Evolutionary conservation across 208 protist genomes (phyloP).

Genomic region (Crithidia fasciculata): DNA sequence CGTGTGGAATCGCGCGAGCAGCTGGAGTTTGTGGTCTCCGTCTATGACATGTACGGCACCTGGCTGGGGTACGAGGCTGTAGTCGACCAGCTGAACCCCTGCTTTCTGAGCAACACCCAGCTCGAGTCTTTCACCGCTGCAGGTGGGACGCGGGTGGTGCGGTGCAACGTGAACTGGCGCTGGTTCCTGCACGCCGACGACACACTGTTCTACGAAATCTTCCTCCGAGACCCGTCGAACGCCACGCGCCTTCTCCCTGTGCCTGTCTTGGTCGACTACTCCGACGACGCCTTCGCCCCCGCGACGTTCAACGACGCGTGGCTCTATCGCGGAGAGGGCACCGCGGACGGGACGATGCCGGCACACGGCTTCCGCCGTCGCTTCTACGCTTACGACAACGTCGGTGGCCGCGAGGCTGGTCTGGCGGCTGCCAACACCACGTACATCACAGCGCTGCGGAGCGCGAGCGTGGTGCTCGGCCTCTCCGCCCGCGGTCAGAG

Average conservation of each 20-base stretch:
- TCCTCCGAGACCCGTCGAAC: constrained; percentile 63
- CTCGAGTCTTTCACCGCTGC: constrained; percentile 50
- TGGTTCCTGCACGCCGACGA: constrained; percentile 40
- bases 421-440: constrained; percentile 1
- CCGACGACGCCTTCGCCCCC: constrained; percentile 40
- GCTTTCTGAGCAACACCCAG: constrained; percentile 44
- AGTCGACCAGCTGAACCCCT: constrained; percentile 62
- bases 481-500: constrained; percentile 8
- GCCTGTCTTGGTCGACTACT: constrained; percentile 67
- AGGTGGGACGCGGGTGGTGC: constrained; percentile 39
- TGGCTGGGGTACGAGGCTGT: constrained; percentile 51
- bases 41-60: constrained; percentile 65
- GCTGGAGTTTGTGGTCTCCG: constrained; percentile 59
- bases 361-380: constrained; percentile 46
- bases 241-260: constrained; percentile 58
- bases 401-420: constrained; percentile 28
- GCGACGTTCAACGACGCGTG: constrained; percentile 38
- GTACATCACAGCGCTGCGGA: constrained; percentile 45
- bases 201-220: constrained; percentile 78
- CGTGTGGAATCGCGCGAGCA: constrained; percentile 23
- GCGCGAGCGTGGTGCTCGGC: constrained; percentile 40
- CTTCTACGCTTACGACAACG: constrained; percentile 80
- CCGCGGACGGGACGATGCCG: constrained; percentile 9
- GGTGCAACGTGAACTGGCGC: constrained; percentile 50
- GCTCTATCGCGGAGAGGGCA: constrained; percentile 33